Percentiles rank a stretch among this genome's conserved stretches.
Evolutionary conservation across 208 protist species (phyloP).

Genomic region (Leishmania aethiopica): DNA sequence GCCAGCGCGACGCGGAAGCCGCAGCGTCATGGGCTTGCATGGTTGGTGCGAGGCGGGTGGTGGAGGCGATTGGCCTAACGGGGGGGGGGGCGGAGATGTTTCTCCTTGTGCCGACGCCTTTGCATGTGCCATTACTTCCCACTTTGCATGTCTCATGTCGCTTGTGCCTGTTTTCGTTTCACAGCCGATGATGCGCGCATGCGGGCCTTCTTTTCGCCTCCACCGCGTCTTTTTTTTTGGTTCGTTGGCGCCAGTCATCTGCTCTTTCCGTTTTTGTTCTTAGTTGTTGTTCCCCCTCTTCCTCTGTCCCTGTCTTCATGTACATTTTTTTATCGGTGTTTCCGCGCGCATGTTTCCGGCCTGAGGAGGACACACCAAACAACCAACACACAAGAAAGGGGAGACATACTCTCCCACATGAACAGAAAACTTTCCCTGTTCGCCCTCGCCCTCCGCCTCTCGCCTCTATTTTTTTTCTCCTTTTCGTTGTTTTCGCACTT

Average conservation of each 20-base stretch:
- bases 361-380: neutral
- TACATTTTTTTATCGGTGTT: neutral
- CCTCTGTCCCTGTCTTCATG: constrained; percentile 1
- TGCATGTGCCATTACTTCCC: neutral
- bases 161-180: neutral
- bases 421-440: neutral
- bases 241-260: neutral
- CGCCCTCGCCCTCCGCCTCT: neutral
- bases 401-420: neutral
- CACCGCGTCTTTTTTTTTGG: no score
- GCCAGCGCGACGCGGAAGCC: neutral
- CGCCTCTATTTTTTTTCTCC: neutral
- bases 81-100: neutral
- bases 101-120: neutral
- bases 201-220: neutral
- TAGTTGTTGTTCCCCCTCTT: neutral
- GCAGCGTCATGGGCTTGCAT: neutral
- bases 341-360: neutral
- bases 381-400: neutral
- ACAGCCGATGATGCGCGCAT: neutral
- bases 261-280: neutral
- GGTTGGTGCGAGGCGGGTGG: neutral
- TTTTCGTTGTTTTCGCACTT: neutral
- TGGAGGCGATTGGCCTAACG: neutral
- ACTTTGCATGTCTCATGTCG: neutral